A percentile compares a stretch with the other conserved stretches of the same genome.
These are phyloP conservation scores for Amanita inopinata DNA, from an alignment of 768 basidiomycete species.

Conservation along the genomic window DNA sequence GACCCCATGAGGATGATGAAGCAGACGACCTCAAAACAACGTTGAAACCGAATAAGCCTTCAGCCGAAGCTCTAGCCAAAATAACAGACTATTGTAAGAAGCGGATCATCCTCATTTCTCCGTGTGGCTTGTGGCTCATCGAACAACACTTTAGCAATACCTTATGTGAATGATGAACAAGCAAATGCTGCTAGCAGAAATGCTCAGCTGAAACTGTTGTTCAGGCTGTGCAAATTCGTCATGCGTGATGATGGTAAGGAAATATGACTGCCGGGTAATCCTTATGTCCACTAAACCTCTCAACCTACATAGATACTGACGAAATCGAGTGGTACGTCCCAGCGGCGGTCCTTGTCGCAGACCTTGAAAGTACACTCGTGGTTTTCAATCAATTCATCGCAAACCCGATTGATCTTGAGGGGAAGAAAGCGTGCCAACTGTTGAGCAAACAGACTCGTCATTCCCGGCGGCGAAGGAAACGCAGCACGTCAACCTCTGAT, in stretches of 20 bases:
- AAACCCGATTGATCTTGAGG: constrained; percentile 71
- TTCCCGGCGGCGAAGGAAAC: constrained; percentile 38
- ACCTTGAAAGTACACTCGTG: constrained; percentile 57
- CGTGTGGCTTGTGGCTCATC: constrained; percentile 1
- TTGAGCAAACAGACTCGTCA: constrained; percentile 55
- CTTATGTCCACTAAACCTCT: constrained; percentile 4
- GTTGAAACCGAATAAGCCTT: constrained; percentile 34
- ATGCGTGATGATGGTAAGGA: constrained; percentile 62
- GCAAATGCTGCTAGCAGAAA: constrained; percentile 73
- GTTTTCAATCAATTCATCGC: constrained; percentile 81
- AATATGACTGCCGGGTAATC: too few species aligned
- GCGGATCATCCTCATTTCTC: constrained; percentile 2
- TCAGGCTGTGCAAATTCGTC: constrained; percentile 69
- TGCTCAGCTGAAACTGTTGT: constrained; percentile 72
- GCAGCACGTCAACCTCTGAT: constrained; percentile 31
- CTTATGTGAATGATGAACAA: constrained; percentile 63
- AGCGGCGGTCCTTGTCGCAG: constrained; percentile 50
- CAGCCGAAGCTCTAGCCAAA: constrained; percentile 58
- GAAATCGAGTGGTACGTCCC: constrained; percentile 86
- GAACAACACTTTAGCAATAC: constrained; percentile 45
- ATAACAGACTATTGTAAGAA: constrained; percentile 69
- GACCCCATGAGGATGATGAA: constrained; percentile 27
- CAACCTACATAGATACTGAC: constrained; percentile 37
- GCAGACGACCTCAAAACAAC: constrained; percentile 17
- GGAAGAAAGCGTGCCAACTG: constrained; percentile 64